These are phyloP conservation scores for Fusarium sp. DNA, from an alignment of 2,329 filamentous ascomycete species.

Conservation along the genomic window DNA sequence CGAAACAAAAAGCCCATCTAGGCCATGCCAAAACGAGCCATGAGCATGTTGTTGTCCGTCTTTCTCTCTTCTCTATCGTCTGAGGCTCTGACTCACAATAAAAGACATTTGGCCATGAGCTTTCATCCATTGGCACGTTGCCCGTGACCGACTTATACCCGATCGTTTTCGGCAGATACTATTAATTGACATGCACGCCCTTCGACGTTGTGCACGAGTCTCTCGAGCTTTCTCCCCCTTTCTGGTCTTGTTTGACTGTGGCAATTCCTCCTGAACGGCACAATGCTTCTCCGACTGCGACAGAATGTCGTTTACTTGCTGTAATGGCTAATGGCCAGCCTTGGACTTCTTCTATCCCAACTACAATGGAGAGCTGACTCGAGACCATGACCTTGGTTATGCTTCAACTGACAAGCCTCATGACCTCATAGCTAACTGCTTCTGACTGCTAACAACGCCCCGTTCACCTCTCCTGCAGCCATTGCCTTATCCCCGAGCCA, in stretches of 20 bases:
- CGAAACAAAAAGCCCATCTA: slow-evolving; percentile 31
- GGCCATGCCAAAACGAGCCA: slow-evolving; percentile 30
- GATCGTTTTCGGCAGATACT: slow-evolving; percentile 27
- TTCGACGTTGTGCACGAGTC: slow-evolving; percentile 31
- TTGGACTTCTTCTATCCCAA: not conserved
- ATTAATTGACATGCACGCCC: slow-evolving; percentile 44
- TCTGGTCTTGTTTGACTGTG: not conserved
- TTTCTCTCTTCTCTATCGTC: slow-evolving; percentile 3
- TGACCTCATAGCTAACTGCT: slow-evolving; percentile 3
- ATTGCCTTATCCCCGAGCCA: slow-evolving; percentile 35
- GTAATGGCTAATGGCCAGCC: not conserved
- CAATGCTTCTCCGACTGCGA: not conserved
- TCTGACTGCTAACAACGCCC: not conserved
- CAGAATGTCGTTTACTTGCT: not conserved
- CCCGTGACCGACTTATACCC: slow-evolving; percentile 15
- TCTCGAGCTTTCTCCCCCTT: slow-evolving; percentile 15
- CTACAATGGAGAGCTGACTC: not conserved
- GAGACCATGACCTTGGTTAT: not conserved
- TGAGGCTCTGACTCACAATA: slow-evolving; percentile 25
- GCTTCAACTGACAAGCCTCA: not conserved
- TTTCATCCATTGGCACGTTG: not conserved
- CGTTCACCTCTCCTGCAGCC: not conserved
- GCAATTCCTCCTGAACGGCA: not conserved
- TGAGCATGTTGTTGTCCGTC: not conserved
- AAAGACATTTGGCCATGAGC: not conserved